A percentile compares a stretch with the other conserved stretches of the same genome.
These are phyloP conservation scores for Peniophora sp. DNA, from an alignment of 1,284 basidiomycete species.

Conservation along the genomic window DNA sequence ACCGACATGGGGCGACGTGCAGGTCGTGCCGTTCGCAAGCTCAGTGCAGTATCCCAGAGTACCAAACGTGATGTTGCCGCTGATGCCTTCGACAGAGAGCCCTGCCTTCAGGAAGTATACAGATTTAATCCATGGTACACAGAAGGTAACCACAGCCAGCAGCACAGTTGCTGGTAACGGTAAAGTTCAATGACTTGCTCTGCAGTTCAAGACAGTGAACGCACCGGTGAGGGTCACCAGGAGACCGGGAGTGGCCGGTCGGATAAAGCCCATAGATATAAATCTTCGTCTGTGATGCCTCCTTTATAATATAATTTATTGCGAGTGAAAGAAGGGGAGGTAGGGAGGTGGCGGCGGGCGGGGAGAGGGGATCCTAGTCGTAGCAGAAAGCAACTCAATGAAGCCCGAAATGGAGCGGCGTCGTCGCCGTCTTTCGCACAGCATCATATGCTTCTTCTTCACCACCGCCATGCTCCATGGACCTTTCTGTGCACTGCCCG, in stretches of 20 bases:
- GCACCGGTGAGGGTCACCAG: constrained; percentile 53
- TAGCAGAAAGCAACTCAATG: no score
- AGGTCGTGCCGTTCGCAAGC: constrained; percentile 48
- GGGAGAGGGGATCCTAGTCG: no score
- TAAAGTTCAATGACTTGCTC: no score
- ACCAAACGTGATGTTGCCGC: constrained; percentile 71
- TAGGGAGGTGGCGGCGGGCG: no score
- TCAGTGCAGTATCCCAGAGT: constrained; percentile 79
- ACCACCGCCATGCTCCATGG: no score
- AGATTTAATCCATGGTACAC: constrained; percentile 78
- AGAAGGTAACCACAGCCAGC: constrained; percentile 79
- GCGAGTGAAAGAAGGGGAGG: no score
- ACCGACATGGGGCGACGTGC: constrained; percentile 72
- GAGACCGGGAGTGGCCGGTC: constrained; percentile 82
- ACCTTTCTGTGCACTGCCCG: no score
- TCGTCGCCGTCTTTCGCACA: no score
- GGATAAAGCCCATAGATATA: constrained; percentile 46
- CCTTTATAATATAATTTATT: not conserved
- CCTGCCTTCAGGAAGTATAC: constrained; percentile 79
- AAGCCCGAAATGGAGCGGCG: no score
- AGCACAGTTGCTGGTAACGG: constrained; percentile 67
- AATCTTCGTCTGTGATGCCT: no score
- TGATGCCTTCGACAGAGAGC: constrained; percentile 38
- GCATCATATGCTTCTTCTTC: no score
- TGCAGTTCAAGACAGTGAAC: no score